A percentile compares a stretch with the other conserved stretches of the same genome.
Conservation (phyloP, 2,329 filamentous ascomycete genomes). For the Hyphodiscus sp. region DNA sequence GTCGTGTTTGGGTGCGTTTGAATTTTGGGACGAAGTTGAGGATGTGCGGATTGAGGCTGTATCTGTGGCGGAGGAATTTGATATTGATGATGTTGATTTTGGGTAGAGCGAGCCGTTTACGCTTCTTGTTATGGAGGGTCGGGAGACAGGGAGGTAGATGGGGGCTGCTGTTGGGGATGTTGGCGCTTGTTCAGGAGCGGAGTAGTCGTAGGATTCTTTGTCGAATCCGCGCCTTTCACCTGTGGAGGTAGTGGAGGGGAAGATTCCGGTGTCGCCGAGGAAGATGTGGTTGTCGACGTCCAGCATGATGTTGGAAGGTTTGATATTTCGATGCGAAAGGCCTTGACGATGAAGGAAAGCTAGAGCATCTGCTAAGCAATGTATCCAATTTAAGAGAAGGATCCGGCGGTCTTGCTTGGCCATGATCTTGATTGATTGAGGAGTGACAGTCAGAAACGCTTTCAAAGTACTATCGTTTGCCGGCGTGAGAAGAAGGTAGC, state of each 20-base stretch:
- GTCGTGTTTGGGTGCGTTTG: slow-evolving; percentile 34
- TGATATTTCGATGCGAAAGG: slow-evolving; percentile 61
- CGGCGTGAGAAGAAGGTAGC: slow-evolving; percentile 62
- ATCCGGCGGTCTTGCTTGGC: slow-evolving; percentile 52
- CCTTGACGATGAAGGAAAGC: slow-evolving; percentile 60
- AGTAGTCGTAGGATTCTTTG: slow-evolving; percentile 66
- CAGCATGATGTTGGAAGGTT: slow-evolving; percentile 64
- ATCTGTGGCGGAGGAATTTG: slow-evolving; percentile 16
- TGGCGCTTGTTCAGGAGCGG: slow-evolving; percentile 53
- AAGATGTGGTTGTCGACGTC: slow-evolving; percentile 60
- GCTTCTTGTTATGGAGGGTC: slow-evolving; percentile 22
- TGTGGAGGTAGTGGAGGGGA: slow-evolving; percentile 38
- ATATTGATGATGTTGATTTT: background rate
- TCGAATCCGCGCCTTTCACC: slow-evolving; percentile 48
- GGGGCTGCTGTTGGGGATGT: slow-evolving; percentile 31
- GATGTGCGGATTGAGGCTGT: slow-evolving; percentile 20
- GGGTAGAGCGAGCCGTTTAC: background rate
- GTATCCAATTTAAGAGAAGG: slow-evolving; percentile 66
- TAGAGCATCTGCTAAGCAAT: slow-evolving; percentile 62
- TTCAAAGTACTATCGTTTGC: slow-evolving; percentile 60
- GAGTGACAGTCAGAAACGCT: slow-evolving; percentile 58
- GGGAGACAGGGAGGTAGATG: slow-evolving; percentile 29
- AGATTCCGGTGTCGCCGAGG: slow-evolving; percentile 53
- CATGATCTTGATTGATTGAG: slow-evolving; percentile 55
- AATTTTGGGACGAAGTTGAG: slow-evolving; percentile 9